phyloP scores from a whole-genome alignment of 208 protist species.

The Leishmania guyanensis region DNA sequence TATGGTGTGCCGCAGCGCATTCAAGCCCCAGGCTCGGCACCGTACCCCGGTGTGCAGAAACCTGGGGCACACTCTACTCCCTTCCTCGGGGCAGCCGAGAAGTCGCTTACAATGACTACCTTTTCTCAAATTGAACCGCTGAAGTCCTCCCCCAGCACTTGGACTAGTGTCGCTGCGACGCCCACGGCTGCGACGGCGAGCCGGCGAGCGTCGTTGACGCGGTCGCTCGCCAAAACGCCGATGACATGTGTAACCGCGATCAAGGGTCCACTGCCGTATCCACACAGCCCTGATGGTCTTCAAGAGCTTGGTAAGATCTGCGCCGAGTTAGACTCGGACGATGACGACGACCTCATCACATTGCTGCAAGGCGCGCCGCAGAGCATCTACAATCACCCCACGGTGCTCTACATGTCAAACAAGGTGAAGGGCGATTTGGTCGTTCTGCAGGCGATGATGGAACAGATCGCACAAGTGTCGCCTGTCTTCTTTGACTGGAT shows the following conservation, averaged over 20 bases:
- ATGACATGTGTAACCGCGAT: no score
- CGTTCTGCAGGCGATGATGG: constrained; percentile 45
- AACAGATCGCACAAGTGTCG: constrained; percentile 42
- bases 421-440: constrained; percentile 44
- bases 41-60: not conserved
- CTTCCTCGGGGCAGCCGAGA: not conserved
- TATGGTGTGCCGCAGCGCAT: constrained; percentile 26
- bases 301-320: constrained; percentile 26
- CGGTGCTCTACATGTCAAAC: constrained; percentile 57
- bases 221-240: no score
- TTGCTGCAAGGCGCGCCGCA: constrained; percentile 28
- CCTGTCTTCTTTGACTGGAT: constrained; percentile 67
- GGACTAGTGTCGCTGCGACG: not conserved
- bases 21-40: not conserved
- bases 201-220: not conserved
- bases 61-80: not conserved
- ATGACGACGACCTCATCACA: constrained; percentile 29
- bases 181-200: not conserved
- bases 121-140: not conserved
- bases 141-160: not conserved
- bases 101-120: not conserved
- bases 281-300: constrained; percentile 46
- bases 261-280: constrained; percentile 38
- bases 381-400: constrained; percentile 50
- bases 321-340: not conserved